Base-by-base conservation (phyloP, 148 eudicot species). In the Vaccinium darrowii region DNA sequence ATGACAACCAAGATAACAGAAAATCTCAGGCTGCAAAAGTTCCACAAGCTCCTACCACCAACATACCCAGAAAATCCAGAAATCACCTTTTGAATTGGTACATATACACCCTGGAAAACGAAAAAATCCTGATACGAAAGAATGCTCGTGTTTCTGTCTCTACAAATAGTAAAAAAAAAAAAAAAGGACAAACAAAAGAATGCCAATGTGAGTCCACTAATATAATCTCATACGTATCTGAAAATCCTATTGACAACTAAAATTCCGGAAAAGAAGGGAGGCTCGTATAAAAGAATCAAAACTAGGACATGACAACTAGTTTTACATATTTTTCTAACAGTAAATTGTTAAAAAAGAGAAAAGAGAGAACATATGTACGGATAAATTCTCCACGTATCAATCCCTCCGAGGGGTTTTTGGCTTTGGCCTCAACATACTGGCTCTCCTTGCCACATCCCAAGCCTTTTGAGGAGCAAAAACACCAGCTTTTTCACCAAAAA, bases 371-470 rank as follows among this genome's bases (percentile, higher is more conserved):
- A 9, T 78, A 53, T 78, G 19, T 78, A 78, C 62, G 51, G 1
- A 2, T 78, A 27, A 25, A 50, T 50, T 56, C 30, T 10, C 5
- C 23, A 67, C n/a, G 8, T 3, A 33, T 53, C 47, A 81, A 73
- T 81, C 84, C 74, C 77, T 75, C 7, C 39, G 33, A 67, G 90
- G 85, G 43, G 86, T 82, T 82, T 92, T 93, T 7, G 91, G 53
- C 25, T 91, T 92, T 15, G 91, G 84, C 84, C 47, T 90, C 91
- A 91, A 88, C 92, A 91, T 90, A 87, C 95, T 94, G 60, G 99
- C 99, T 92, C 97, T 89, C 74, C 93, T 86, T 54, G 92, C 97
- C 80, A 96, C 99, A 73, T 96, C 99, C 98, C 98, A 96, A 30
- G 98, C 88, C 92, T 92, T 96, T 36, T 96, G 99, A 36, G 95